Percentiles rank a stretch among this genome's conserved stretches.
Conservation (phyloP, 2,329 filamentous ascomycete genomes). For the Aspergillus fumigatiaffinis region DNA sequence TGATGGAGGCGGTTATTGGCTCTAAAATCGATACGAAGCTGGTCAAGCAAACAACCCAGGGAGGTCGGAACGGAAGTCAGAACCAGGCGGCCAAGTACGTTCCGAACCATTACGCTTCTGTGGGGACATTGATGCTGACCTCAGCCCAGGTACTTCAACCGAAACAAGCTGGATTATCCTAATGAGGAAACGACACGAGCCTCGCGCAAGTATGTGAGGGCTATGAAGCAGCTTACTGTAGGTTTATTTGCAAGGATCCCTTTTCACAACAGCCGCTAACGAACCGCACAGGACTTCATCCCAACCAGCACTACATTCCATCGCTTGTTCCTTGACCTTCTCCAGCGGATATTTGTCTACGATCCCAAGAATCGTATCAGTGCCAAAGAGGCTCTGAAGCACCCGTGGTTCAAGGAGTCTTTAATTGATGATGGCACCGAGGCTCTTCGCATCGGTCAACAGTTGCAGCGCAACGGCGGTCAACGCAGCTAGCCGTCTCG, state of each 20-base stretch:
- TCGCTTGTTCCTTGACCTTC: slow-evolving; percentile 58
- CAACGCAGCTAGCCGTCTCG: slow-evolving; percentile 15
- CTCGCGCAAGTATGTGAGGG: slow-evolving; percentile 63
- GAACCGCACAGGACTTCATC: slow-evolving; percentile 56
- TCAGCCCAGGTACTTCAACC: slow-evolving; percentile 49
- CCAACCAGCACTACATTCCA: slow-evolving; percentile 58
- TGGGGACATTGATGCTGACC: slow-evolving; percentile 23
- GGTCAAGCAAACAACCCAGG: slow-evolving; percentile 50
- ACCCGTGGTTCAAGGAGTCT: slow-evolving; percentile 63
- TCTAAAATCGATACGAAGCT: slow-evolving; percentile 53
- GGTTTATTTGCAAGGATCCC: slow-evolving; percentile 16
- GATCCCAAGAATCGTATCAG: slow-evolving; percentile 63
- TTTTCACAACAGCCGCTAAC: slow-evolving; percentile 15
- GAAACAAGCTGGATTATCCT: slow-evolving; percentile 59
- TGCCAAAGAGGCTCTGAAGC: slow-evolving; percentile 61
- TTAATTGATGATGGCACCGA: slow-evolving; percentile 64
- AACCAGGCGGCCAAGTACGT: slow-evolving; percentile 57
- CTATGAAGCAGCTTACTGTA: slow-evolving; percentile 62
- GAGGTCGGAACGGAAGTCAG: slow-evolving; percentile 44
- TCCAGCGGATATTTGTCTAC: slow-evolving; percentile 62
- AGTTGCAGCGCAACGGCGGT: slow-evolving; percentile 29
- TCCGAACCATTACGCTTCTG: slow-evolving; percentile 10
- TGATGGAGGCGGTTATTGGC: slow-evolving; percentile 64
- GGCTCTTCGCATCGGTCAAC: slow-evolving; percentile 55
- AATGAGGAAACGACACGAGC: slow-evolving; percentile 60